Base-by-base conservation (phyloP, 441 rosid species). In the Cnidoscolus chayamansa region DNA sequence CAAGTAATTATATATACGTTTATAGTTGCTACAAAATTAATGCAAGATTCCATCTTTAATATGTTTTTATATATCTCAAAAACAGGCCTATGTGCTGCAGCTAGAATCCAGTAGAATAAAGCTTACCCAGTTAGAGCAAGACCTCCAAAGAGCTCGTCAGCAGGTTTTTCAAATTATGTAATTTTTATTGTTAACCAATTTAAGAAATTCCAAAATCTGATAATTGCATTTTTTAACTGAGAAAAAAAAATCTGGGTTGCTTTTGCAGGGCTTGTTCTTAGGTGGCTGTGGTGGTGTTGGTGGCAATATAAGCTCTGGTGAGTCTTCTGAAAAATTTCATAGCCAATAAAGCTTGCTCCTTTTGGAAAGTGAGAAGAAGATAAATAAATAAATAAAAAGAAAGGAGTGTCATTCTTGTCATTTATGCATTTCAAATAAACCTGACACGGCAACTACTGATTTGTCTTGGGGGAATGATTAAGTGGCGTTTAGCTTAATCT, bases 41-140 rank as follows among this genome's bases (percentile, higher is more conserved):
- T 70, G 66, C 49, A 54, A 55, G 10, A 62, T 51, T 1, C 53
- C 12, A 17, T 6, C 12, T 35, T 68, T 45, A 53, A 70, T 40
- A 17, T 37, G 49, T 32, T 63, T 54, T 70, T 66, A 5, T 4
- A 3, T 56, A 1, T 30, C 17, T 54, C 5, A 50, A 68, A 40
- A 59, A 32, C 90, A 94, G 98, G 97, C 98, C 68, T 95, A 95
- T 77, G 96, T 95, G 69, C 99, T 93, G 81, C 98, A 95, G 84
- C 91, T 95, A 30, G 99, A 95, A 79, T 78, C 98, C 60, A 93
- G 98, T 76, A 87, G 98, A 85, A 89, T 95, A 31, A 95, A 87
- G 79, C 95, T 95, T 63, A 81, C 89, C 69, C 97, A 95, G 78
- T 81, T 95, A 53, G 99, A 95, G 82, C 98, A 90, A 75, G 99